Evolutionary conservation across 805 yeast species (phyloP), one percentile per base, ranked within the genome.

Genomic region (Jamesozyma spencerorum): DNA sequence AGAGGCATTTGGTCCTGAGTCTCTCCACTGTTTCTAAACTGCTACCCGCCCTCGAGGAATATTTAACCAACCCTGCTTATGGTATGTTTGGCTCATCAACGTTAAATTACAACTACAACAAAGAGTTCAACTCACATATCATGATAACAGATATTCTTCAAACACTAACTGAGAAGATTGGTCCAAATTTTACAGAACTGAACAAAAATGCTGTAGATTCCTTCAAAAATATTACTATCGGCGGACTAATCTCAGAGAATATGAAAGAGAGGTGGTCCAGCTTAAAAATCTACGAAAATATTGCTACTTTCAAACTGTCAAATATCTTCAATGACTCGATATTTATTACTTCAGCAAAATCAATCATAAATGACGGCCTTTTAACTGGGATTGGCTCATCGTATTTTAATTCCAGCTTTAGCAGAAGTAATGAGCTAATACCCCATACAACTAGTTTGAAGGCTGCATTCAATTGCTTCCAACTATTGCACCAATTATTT

Each of bases 401-500:
- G 7, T 43, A 49, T 32, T 44, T 39, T 20, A 51, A 42, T 32
- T 31, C 47, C 6, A 40, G 34, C 1, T 50, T 54, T 31, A 60
- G 71, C 4, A 63, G 63, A 22, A 48, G 45, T 4, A 70, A 65
- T 11, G 65, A 69, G 8, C 50, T 74, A 2, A 70, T 72, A 45
- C 71, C 76, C 1, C 53, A 65, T 41, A 68, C 73, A 12, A 55
- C 76, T 0, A 69, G 75, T 46, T 44, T 49, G 12, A 58, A 51
- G 13, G 51, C 69, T 18, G 63, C 70, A 18, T 59, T 62, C 15
- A 61, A 69, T 2, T 75, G 81, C 1, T 70, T 77, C 38, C 71
- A 66, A 27, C 71, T 83, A n/a, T 65, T 79, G 40, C 70, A 68
- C 22, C 84, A 81, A 49, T 51, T 82, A 24, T 64, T 77, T 27